Evolutionary conservation across 1,139 yeast species (phyloP).

Genomic region (Yamadazyma songkhlaensis): DNA sequence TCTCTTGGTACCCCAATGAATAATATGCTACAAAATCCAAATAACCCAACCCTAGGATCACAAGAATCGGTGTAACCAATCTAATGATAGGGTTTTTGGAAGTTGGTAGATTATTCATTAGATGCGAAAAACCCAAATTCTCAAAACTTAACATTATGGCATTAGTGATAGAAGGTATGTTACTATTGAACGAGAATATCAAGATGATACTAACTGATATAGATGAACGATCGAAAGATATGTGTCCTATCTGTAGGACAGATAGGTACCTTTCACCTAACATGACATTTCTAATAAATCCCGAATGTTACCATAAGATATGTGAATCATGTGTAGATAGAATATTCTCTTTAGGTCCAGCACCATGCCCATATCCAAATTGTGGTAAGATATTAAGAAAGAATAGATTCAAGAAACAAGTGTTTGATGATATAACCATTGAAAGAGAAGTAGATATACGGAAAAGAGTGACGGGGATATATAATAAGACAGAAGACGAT

Average conservation of each 20-base stretch:
- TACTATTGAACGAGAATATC: not conserved
- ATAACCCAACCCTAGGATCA: conserved; percentile 21
- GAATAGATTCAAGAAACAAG: conserved; percentile 86
- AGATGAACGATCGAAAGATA: conserved; percentile 56
- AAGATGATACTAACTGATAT: conserved; percentile 6
- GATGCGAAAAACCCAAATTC: not conserved
- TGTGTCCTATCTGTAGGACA: conserved; percentile 98
- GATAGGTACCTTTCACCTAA: conserved; percentile 93
- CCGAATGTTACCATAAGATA: conserved; percentile 96
- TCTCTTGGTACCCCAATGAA: conserved; percentile 35
- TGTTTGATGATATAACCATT: conserved; percentile 84
- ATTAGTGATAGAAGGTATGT: conserved; percentile 8
- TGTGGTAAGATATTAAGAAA: conserved; percentile 86
- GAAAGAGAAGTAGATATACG: conserved; percentile 93
- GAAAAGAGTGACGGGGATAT: conserved; percentile 69
- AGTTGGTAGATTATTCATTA: conserved; percentile 2
- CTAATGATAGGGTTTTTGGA: conserved; percentile 1
- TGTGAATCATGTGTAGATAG: conserved; percentile 97
- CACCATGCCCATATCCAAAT: conserved; percentile 92
- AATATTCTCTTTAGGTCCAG: conserved; percentile 91
- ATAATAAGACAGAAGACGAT: conserved; percentile 78
- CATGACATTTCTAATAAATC: conserved; percentile 87
- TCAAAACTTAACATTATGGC: conserved; percentile 3
- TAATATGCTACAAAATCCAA: conserved; percentile 32
- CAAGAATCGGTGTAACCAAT: conserved; percentile 1